A percentile compares a stretch with the other conserved stretches of the same genome.
phyloP scores from a whole-genome alignment of 176 grass and related monocot species.

The Ananas comosus region DNA sequence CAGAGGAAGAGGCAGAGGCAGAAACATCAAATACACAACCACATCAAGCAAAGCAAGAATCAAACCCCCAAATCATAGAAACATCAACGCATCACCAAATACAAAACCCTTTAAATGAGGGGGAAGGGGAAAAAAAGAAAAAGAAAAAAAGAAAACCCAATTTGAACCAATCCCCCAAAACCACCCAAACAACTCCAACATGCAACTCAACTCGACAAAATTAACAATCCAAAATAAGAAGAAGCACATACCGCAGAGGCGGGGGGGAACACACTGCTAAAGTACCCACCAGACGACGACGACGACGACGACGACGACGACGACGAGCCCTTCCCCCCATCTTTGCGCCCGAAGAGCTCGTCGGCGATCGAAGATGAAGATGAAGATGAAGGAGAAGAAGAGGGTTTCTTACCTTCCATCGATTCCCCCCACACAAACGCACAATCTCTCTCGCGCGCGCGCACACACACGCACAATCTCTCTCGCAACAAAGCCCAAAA shows the following conservation, averaged over 20 bases:
- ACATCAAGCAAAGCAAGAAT: no score
- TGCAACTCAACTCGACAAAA: not conserved
- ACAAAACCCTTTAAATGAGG: no score
- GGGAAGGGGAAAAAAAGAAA: no score
- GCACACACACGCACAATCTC: not conserved
- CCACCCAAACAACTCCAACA: constrained; percentile 4
- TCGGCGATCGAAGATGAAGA: not conserved
- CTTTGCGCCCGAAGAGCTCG: constrained; percentile 8
- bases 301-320: constrained; percentile 24
- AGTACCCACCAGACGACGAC: constrained; percentile 33
- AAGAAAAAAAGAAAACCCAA: no score
- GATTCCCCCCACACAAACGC: not conserved
- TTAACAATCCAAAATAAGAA: constrained; percentile 16
- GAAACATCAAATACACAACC: no score
- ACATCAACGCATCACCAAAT: no score
- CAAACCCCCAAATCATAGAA: no score
- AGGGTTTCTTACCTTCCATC: constrained; percentile 31
- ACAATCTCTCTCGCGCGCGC: not conserved
- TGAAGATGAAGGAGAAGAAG: not conserved
- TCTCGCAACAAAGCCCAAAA: not conserved
- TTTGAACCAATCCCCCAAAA: not conserved
- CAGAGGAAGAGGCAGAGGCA: no score
- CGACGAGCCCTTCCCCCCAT: not conserved
- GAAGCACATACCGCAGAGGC: constrained; percentile 23
- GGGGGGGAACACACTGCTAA: constrained; percentile 19